Base-by-base conservation (phyloP, 352 stramenopile genomes). In the Phytopythium boreale region DNA sequence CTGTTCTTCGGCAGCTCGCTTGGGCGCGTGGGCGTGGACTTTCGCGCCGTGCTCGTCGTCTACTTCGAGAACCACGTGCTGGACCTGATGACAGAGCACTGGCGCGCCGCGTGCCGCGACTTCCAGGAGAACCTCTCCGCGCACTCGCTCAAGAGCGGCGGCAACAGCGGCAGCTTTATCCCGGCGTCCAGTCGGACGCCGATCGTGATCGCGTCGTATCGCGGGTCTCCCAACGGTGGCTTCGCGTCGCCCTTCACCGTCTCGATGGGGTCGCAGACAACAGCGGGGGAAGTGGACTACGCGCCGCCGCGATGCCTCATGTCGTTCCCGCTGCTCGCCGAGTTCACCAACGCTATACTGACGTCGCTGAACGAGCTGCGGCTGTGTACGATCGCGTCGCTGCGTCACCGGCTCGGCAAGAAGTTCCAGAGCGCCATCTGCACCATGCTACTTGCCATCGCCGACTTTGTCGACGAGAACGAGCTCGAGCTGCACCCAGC, bases 281-380 rank as follows among this genome's bases (percentile, higher is more conserved):
- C 50, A 4, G 52, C 24, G 24, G 63, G 56, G 2, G 76, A 71
- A 37, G 76, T 82, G 26, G 84, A 87, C 53, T 88, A 84, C 61
- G 79, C 82, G 14, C 86, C 89, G 0, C 89, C 89, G 0, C 80
- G 87, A 19, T 75, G 80, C n/a, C 74, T 97, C 22, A 92, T 97
- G 82, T 83, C 87, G 27, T 96, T 93, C 64, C 89, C 89, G n/a
- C 71, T 93, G 36, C 57, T 95, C 49, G 89, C 88, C 0, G 84
- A 94, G 63, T 89, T 94, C 50, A 95, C 83, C 4, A 97, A 97
- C 72, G 78, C 81, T 2, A 24, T 97, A 27, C 62, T 97, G 2
- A 68, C 76, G 26, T 92, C 84, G 10, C 82, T 96, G 26, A 97
- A 97, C 51, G 84, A 96, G 50, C 71, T 97, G n/a, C 81, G 87